Evolutionary conservation across 768 basidiomycete genomes (phyloP), one percentile per base, ranked within the genome.

Genomic region (Roridomyces roridus): DNA sequence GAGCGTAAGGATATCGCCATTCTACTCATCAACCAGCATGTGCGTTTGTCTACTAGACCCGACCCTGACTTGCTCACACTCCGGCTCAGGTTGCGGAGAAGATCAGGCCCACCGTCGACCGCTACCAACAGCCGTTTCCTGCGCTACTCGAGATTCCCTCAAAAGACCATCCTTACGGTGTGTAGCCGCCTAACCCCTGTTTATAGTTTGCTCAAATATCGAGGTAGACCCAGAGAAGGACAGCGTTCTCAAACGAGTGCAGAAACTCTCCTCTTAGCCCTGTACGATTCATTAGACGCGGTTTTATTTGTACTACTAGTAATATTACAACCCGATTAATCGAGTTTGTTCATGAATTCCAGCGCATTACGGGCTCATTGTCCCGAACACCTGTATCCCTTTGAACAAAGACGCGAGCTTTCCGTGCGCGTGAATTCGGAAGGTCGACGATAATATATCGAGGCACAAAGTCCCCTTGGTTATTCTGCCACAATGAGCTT

Each of bases 121-220:
- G 88, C 66, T 99, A 99, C 72, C 88, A 93, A 62, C 92, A 95
- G 72, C 87, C 96, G 0, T 99, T 99, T 78, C 97, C 97, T 20
- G 94, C 97, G 0, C 76, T 99, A 36, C 85, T 99, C 15, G 97
- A 99, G 74, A 98, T 99, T 59, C 97, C 97, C 23, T 95, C 94
- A 51, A 98, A 98, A 72, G 96, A 98, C 68, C 95, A 97, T 73
- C 96, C 96, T 31, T 98, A 98, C 66, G 96, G 96, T 96, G 50
- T 55, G 84, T 74, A 36, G 39, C 43, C 46, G 29, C 23, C 43
- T 42, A 28, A 43, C 39, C 55, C 45, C 34, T 50, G 41, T 29
- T 44, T 5, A 10, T 21, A 34, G 50, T 2, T 21, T 46, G 25
- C 59, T 58, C 52, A 40, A 65, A 67, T 51, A 64, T 48, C 29